These are phyloP conservation scores for Linnemannia hyalina DNA, from an alignment of 192 early-diverging fungal species.

Conservation along the genomic window DNA sequence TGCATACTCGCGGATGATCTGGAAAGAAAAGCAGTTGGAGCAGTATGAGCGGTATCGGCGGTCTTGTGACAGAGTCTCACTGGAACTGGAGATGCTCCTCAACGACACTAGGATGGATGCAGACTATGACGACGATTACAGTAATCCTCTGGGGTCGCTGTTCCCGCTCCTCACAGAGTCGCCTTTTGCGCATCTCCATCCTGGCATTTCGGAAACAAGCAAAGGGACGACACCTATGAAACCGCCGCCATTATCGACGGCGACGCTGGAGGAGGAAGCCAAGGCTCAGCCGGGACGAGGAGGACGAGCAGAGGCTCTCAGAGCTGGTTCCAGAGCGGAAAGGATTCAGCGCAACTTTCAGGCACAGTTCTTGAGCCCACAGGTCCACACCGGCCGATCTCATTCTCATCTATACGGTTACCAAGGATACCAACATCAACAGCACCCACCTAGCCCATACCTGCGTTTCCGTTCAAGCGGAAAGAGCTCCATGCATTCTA, in stretches of 20 bases:
- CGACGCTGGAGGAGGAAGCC: too few species aligned
- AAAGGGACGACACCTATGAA: background rate
- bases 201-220: background rate
- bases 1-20: slow-evolving; percentile 35
- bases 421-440: background rate
- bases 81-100: slow-evolving; percentile 39
- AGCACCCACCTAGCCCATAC: background rate
- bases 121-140: background rate
- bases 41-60: slow-evolving; percentile 46
- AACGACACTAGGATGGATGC: slow-evolving; percentile 25
- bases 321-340: slow-evolving; percentile 12
- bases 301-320: background rate
- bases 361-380: slow-evolving; percentile 18
- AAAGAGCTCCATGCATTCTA: background rate
- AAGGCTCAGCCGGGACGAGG: background rate
- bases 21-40: slow-evolving; percentile 51
- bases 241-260: background rate
- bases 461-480: background rate
- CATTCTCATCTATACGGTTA: background rate
- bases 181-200: background rate
- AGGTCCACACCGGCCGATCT: slow-evolving; percentile 8
- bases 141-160: background rate
- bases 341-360: slow-evolving; percentile 21
- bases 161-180: slow-evolving; percentile 2
- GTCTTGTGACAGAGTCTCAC: slow-evolving; percentile 40